phyloP scores from a whole-genome alignment of 176 grass and related monocot species.

The Raddia distichophylla region DNA sequence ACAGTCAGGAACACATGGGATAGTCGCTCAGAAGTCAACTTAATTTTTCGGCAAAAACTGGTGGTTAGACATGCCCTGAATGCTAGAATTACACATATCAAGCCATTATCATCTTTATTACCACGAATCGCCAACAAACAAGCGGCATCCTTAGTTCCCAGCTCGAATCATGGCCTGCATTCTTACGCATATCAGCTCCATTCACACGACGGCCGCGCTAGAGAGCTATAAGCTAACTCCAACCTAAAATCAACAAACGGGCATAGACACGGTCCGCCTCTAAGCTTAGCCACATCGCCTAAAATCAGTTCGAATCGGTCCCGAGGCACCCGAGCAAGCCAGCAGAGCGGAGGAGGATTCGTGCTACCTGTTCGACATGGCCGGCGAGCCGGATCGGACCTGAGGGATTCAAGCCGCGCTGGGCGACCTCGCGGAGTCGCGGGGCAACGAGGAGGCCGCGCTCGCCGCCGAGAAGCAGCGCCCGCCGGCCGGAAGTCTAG shows the following conservation, averaged over 20 bases:
- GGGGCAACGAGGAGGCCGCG: slow-evolving; percentile 13
- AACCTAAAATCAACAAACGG: neutral
- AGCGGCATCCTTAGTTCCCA: neutral
- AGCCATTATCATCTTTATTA: neutral
- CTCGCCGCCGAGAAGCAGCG: slow-evolving; percentile 10
- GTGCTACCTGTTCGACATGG: slow-evolving; percentile 45
- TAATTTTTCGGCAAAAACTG: slow-evolving; percentile 1
- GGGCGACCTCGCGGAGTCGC: neutral
- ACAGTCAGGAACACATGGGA: neutral
- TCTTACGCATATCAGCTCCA: neutral
- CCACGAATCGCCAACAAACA: neutral
- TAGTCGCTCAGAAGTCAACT: neutral
- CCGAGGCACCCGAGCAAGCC: neutral
- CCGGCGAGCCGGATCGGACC: neutral
- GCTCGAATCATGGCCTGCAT: slow-evolving; percentile 8
- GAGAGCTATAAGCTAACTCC: slow-evolving; percentile 29
- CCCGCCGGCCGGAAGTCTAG: slow-evolving; percentile 37
- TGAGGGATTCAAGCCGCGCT: slow-evolving; percentile 29
- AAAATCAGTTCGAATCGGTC: neutral
- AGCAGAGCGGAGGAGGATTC: neutral
- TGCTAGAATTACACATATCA: slow-evolving; percentile 7
- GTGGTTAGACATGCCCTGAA: neutral
- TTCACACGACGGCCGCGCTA: neutral
- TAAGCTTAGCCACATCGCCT: neutral
- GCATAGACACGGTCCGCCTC: neutral